A percentile compares a stretch with the other conserved stretches of the same genome.
Conservation (phyloP, 306 rosid species). For the Dalbergia oliveri region DNA sequence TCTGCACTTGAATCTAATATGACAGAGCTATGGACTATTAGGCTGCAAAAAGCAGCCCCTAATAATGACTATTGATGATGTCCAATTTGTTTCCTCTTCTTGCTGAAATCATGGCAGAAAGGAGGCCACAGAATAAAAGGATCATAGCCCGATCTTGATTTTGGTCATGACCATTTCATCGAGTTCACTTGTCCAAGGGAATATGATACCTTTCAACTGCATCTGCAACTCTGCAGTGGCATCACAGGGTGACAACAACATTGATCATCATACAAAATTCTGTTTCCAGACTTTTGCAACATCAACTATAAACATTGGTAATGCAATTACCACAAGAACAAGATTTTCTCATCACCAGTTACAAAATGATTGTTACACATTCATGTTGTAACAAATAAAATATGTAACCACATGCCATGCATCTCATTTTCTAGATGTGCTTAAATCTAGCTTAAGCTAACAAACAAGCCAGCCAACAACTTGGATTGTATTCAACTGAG, state of each 20-base stretch:
- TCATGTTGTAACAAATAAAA: neutral
- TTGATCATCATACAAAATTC: neutral
- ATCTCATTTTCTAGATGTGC: neutral
- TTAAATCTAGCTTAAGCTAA: neutral
- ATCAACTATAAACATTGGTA: neutral
- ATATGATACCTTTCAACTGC: neutral
- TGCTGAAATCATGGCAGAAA: neutral
- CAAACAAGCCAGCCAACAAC: conserved; percentile 11
- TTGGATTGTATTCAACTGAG: conserved; percentile 1
- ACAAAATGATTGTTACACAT: neutral
- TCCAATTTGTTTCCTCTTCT: neutral
- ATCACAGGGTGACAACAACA: neutral
- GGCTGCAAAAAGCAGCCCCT: neutral
- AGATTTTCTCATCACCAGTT: neutral
- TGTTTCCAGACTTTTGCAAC: neutral
- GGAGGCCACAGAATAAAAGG: neutral
- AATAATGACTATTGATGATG: neutral
- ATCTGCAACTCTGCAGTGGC: neutral
- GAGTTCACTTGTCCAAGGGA: neutral
- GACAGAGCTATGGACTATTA: neutral
- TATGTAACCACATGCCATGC: neutral
- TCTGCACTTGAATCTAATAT: neutral
- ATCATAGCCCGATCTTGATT: neutral
- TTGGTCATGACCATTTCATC: neutral
- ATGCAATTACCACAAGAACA: neutral